phyloP scores from a whole-genome alignment of 306 rosid species.

The Cicer arietinum region DNA sequence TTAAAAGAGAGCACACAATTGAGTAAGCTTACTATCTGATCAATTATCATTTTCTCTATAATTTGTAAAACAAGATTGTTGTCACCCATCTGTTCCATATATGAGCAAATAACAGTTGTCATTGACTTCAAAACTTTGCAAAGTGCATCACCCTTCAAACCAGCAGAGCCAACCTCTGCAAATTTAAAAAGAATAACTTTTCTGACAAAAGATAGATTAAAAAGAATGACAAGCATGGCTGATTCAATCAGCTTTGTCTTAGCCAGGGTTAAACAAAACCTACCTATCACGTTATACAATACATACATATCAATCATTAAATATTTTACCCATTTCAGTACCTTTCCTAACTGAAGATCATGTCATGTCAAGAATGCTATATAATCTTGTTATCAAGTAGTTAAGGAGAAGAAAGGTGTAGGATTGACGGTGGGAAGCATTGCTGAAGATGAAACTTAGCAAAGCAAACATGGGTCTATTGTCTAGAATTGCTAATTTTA shows the following conservation, averaged over 20 bases:
- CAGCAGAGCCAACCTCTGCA: slow-evolving; percentile 57
- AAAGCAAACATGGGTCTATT: not conserved
- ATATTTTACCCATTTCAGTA: slow-evolving; percentile 32
- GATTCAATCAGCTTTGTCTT: slow-evolving; percentile 28
- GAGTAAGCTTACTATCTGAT: slow-evolving; percentile 64
- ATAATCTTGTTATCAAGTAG: slow-evolving; percentile 18
- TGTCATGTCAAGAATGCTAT: slow-evolving; percentile 19
- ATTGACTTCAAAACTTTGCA: slow-evolving; percentile 53
- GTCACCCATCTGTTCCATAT: slow-evolving; percentile 73
- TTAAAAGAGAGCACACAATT: not conserved
- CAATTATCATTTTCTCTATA: slow-evolving; percentile 62
- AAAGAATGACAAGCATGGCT: slow-evolving; percentile 9
- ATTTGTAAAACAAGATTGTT: slow-evolving; percentile 59
- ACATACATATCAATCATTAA: slow-evolving; percentile 27
- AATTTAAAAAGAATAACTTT: slow-evolving; percentile 23
- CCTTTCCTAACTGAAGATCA: slow-evolving; percentile 34
- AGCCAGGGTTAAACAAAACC: slow-evolving; percentile 21
- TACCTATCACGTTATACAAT: slow-evolving; percentile 24
- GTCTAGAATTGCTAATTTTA: slow-evolving; percentile 25
- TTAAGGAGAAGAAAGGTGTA: slow-evolving; percentile 21
- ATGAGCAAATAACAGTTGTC: slow-evolving; percentile 56
- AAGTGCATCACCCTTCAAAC: slow-evolving; percentile 47
- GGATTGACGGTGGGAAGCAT: slow-evolving; percentile 11
- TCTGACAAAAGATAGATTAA: slow-evolving; percentile 29
- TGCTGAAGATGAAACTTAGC: slow-evolving; percentile 10